Percentiles rank a stretch among this genome's conserved stretches.
These are phyloP conservation scores for Leptographium wingfieldii DNA, from an alignment of 2,329 filamentous ascomycete species.

Conservation along the genomic window DNA sequence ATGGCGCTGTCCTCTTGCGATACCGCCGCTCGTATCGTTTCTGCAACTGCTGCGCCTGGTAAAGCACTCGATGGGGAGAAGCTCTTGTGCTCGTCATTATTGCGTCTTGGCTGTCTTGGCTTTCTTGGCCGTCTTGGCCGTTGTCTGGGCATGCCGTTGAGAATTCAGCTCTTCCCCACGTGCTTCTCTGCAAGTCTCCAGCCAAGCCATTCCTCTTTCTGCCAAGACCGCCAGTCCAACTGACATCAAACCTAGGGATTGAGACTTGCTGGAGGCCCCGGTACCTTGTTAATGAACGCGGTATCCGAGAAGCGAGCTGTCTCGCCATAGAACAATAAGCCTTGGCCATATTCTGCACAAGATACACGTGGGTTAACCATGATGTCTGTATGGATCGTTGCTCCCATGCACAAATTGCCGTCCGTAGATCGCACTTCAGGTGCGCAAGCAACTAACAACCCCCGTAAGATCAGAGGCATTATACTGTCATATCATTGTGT, in stretches of 20 bases:
- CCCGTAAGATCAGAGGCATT: no score
- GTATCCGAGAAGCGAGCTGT: neutral
- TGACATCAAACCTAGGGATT: neutral
- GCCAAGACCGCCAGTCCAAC: neutral
- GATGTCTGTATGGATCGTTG: neutral
- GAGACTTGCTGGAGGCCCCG: neutral
- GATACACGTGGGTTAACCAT: neutral
- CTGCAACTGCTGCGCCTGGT: neutral
- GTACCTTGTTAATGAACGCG: neutral
- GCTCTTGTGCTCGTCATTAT: neutral
- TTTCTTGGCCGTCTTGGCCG: conserved; percentile 8
- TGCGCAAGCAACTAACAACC: no score
- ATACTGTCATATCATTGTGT: no score
- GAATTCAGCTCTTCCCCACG: neutral
- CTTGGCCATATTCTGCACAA: neutral
- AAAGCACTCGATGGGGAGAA: neutral
- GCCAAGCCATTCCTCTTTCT: neutral
- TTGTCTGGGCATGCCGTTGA: neutral
- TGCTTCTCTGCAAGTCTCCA: neutral
- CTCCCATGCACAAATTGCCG: neutral
- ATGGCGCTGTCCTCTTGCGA: no score
- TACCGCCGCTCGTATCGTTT: no score
- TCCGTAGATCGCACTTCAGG: neutral
- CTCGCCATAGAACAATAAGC: neutral
- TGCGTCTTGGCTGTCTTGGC: neutral